Evolutionary conservation across 768 basidiomycete genomes (phyloP).

Genomic region (Flagelloscypha sp.): DNA sequence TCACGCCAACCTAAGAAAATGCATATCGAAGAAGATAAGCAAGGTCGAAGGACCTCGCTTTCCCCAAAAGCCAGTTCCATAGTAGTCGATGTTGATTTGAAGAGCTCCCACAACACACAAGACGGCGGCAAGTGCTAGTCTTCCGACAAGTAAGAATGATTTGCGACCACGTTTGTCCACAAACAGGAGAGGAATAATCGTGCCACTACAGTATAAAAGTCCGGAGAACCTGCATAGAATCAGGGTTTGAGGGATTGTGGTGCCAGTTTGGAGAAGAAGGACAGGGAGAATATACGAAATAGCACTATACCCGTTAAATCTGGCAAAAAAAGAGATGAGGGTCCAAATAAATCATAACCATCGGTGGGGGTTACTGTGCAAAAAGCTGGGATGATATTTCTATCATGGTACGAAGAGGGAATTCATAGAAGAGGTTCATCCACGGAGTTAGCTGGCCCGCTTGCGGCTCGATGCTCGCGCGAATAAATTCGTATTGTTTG

Average conservation of each 20-base stretch:
- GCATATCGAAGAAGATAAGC: too few species aligned
- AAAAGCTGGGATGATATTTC: slow-evolving; percentile 50
- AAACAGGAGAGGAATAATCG: slow-evolving; percentile 44
- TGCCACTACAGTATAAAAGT: slow-evolving; percentile 39
- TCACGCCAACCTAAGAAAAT: slow-evolving; percentile 24
- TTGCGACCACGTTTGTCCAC: slow-evolving; percentile 48
- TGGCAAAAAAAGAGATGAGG: slow-evolving; percentile 38
- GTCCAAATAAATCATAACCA: not conserved
- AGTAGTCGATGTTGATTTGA: slow-evolving; percentile 36
- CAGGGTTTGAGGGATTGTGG: slow-evolving; percentile 32
- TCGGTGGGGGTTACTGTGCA: too few species aligned
- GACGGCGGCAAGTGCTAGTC: slow-evolving; percentile 31
- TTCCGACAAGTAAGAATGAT: slow-evolving; percentile 40
- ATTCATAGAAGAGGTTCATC: slow-evolving; percentile 41
- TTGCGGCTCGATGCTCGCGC: slow-evolving; percentile 28
- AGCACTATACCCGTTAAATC: slow-evolving; percentile 50
- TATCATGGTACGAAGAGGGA: slow-evolving; percentile 39
- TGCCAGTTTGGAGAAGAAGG: slow-evolving; percentile 42
- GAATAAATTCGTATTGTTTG: slow-evolving; percentile 38
- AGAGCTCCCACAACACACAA: slow-evolving; percentile 45
- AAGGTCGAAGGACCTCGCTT: slow-evolving; percentile 18
- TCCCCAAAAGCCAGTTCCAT: slow-evolving; percentile 28
- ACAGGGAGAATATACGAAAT: slow-evolving; percentile 52
- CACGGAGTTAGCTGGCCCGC: slow-evolving; percentile 35
- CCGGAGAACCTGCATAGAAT: slow-evolving; percentile 40